Conservation (phyloP, 2,329 filamentous ascomycete species). For the Setomelanomma holmii region DNA sequence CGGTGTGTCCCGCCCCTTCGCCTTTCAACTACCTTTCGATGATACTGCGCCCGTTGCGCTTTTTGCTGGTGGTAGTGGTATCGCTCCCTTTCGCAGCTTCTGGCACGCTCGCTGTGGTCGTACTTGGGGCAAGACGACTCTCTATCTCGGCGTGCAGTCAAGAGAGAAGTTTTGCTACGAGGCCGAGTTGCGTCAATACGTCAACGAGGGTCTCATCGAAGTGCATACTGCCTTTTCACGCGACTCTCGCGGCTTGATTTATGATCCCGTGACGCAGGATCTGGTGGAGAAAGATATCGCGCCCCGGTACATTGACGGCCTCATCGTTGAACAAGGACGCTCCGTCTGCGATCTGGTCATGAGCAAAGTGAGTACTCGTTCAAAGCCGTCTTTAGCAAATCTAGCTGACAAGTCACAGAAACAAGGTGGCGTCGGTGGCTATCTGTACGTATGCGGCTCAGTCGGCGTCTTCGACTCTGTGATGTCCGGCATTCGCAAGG, state of each 20-base stretch:
- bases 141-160: conserved; percentile 32
- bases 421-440: conserved; percentile 30
- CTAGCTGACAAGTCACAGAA: background rate
- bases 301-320: conserved; percentile 60
- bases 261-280: conserved; percentile 52
- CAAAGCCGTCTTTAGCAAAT: background rate
- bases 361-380: conserved; percentile 50
- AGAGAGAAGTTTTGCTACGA: conserved; percentile 34
- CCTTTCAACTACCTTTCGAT: conserved; percentile 61
- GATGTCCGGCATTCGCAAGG: conserved; percentile 63
- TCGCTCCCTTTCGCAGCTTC: conserved; percentile 34
- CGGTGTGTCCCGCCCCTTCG: conserved; percentile 60
- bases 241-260: conserved; percentile 57
- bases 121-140: conserved; percentile 25
- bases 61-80: conserved; percentile 56
- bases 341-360: conserved; percentile 63
- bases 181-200: conserved; percentile 29
- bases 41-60: conserved; percentile 59
- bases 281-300: conserved; percentile 59
- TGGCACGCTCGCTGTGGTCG: conserved; percentile 30
- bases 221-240: conserved; percentile 62
- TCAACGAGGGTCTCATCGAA: conserved; percentile 59
- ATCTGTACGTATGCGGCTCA: conserved; percentile 60
- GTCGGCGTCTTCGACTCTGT: conserved; percentile 61
- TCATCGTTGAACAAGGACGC: conserved; percentile 61